Base-by-base conservation (phyloP, 768 basidiomycete species). In the Favolaschia claudopus region DNA sequence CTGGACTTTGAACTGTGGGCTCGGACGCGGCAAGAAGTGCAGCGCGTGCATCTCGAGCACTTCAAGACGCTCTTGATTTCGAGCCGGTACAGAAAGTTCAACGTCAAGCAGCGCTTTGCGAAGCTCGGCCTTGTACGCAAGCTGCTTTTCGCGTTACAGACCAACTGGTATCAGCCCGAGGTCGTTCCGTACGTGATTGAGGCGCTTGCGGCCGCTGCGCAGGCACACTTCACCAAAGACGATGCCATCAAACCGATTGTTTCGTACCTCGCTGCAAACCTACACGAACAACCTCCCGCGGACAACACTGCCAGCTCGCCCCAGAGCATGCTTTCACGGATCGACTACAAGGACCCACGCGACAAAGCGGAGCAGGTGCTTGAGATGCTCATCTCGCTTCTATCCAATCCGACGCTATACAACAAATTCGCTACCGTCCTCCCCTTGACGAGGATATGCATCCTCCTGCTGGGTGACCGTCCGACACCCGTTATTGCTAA, bases 1-100 rank as follows among this genome's bases (percentile, higher is more conserved):
- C 84, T 98, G 1, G 94, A 96, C 66, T 93, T 98, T 62, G 89
- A 93, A 48, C 85, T 97, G 12, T 98, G 96, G 96, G 86, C 91
- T 0, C 82, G 76, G 29, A 87, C 91, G 0, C 79, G 80, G 4
- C 69, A 77, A 17, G 91, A 92, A 45, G 86, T 97, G n/a, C 92
- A 93, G 66, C 81, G 80, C 5, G 82, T 87, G 13, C 89, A 95
- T 64, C 78, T 96, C 0, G 89, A 91, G 44, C 95, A 96, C 69
- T 95, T 96, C 69, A 73, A 82, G 7, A 90, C 86, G 14, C 83
- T 97, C 17, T 71, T 96, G 15, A 76, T 84, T 48, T 80, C 83
- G 2, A 95, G 92, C 63, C 85, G 87, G 53, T 89, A 89, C 70
- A 83, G 82, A 53, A 81, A 82, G 32, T 97, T 94, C 78, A 97